Conservation (phyloP, 768 basidiomycete species). For the Boletus tomentosulus region DNA sequence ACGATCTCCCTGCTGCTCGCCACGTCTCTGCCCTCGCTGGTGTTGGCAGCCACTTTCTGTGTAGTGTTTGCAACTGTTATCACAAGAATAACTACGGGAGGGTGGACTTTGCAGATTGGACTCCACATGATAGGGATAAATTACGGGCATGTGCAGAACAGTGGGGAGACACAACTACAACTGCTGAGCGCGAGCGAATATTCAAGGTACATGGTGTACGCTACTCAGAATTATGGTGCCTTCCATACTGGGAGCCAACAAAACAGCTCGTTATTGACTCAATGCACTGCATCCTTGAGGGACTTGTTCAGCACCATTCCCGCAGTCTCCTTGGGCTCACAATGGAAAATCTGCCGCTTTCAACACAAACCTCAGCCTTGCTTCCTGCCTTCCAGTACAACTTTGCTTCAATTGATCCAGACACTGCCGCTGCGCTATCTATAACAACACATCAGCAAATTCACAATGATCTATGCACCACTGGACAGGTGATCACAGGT, state of each 20-base stretch:
- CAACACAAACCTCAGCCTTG: too few species aligned
- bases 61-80: slow-evolving; percentile 28
- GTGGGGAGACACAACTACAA: slow-evolving; percentile 11
- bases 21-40: slow-evolving; percentile 21
- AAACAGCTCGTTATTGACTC: background rate
- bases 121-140: slow-evolving; percentile 3
- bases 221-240: background rate
- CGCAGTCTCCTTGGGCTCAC: too few species aligned
- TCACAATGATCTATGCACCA: too few species aligned
- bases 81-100: slow-evolving; percentile 6
- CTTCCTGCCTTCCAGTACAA: background rate
- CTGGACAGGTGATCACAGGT: too few species aligned
- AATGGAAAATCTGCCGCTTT: too few species aligned
- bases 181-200: background rate
- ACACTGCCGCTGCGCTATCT: too few species aligned
- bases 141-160: slow-evolving; percentile 5
- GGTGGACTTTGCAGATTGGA: slow-evolving; percentile 16
- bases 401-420: too few species aligned
- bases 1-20: slow-evolving; percentile 35
- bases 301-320: background rate
- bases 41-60: slow-evolving; percentile 24
- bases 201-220: background rate
- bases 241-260: background rate
- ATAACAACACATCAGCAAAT: too few species aligned
- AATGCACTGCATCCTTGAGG: background rate